Percentiles rank a stretch among this genome's conserved stretches.
Conservation (phyloP, 148 eudicot genomes). For the Persicaria maculosa region DNA sequence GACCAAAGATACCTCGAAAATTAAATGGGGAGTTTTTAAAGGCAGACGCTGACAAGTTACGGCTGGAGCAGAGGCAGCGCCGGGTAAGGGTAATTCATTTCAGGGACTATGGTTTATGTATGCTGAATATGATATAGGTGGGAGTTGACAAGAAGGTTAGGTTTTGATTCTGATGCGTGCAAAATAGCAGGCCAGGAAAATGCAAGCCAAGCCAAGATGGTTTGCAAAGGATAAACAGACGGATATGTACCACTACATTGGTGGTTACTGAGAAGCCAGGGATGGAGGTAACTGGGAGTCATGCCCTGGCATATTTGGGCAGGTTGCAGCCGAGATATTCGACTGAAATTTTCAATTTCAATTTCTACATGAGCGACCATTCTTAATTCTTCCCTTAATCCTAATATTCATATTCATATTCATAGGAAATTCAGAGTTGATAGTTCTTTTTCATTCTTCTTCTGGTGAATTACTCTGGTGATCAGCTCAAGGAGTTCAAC, state of each 20-base stretch:
- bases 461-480: no score
- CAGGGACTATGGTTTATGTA: background rate
- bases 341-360: slow-evolving; percentile 23
- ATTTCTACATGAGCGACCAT: background rate
- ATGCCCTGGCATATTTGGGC: slow-evolving; percentile 86
- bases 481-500: no score
- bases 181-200: slow-evolving; percentile 59
- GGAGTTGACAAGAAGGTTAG: background rate
- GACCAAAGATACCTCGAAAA: slow-evolving; percentile 14
- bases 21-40: slow-evolving; percentile 8
- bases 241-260: slow-evolving; percentile 43
- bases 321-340: slow-evolving; percentile 36
- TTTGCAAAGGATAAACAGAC: slow-evolving; percentile 62
- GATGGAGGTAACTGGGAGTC: slow-evolving; percentile 62
- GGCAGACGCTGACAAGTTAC: slow-evolving; percentile 5
- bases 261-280: slow-evolving; percentile 95
- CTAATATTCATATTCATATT: background rate
- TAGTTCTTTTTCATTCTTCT: background rate
- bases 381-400: background rate
- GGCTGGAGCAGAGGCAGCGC: slow-evolving; percentile 16
- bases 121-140: background rate
- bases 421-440: background rate
- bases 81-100: background rate
- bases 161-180: background rate
- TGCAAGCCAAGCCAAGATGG: slow-evolving; percentile 97